Percentiles rank a stretch among this genome's conserved stretches.
Evolutionary conservation across 805 yeast species (phyloP).

Genomic region (Candida nanaspora): DNA sequence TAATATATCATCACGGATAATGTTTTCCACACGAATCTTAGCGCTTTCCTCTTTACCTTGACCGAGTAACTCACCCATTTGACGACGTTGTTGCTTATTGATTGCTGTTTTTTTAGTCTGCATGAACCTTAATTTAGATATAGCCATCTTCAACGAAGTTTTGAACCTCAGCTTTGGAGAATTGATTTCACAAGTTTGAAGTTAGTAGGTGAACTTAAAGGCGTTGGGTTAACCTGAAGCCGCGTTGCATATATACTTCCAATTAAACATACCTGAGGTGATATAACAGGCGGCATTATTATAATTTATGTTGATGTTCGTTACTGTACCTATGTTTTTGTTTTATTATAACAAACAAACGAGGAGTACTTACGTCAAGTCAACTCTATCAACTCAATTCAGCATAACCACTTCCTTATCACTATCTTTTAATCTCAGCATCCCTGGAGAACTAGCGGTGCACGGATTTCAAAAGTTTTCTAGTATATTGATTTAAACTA

Average conservation of each 20-base stretch:
- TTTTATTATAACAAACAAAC: too few species aligned
- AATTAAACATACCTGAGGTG: constrained; percentile 23
- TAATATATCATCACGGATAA: constrained; percentile 75
- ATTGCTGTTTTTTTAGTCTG: constrained; percentile 71
- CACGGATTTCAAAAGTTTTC: too few species aligned
- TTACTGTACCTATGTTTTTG: too few species aligned
- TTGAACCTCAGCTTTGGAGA: constrained; percentile 13
- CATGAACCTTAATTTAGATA: constrained; percentile 59
- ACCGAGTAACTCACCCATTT: constrained; percentile 60
- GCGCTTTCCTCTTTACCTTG: constrained; percentile 79
- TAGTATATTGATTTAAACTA: too few species aligned
- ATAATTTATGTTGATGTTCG: too few species aligned
- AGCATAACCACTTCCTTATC: too few species aligned
- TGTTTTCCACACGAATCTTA: constrained; percentile 72
- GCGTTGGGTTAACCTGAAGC: not conserved
- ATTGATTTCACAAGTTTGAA: not conserved
- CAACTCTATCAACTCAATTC: too few species aligned
- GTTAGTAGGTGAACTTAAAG: not conserved
- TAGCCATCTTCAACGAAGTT: constrained; percentile 55
- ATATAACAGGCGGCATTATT: constrained; percentile 20
- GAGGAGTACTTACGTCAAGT: too few species aligned
- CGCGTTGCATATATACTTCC: too few species aligned
- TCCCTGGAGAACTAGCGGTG: too few species aligned
- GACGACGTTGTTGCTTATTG: constrained; percentile 66
- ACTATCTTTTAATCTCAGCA: too few species aligned